Percentiles rank a stretch among this genome's conserved stretches.
Evolutionary conservation across 2,329 filamentous ascomycete genomes (phyloP).

Genomic region (Fusarium phyllophilum): DNA sequence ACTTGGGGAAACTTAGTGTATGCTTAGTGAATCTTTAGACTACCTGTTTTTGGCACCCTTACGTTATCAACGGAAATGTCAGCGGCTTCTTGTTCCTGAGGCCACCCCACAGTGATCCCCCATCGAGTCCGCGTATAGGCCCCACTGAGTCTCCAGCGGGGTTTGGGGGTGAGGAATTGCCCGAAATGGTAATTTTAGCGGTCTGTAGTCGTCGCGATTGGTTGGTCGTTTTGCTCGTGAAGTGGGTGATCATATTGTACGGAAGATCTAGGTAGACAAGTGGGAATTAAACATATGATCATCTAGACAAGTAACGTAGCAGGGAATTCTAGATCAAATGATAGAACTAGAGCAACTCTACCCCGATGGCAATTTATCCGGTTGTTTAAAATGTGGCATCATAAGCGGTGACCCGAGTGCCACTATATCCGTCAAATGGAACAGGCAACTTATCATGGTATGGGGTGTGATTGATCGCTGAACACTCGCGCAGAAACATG

Average conservation of each 20-base stretch:
- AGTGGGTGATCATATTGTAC: neutral
- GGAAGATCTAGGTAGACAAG: neutral
- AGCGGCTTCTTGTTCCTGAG: neutral
- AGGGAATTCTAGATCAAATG: neutral
- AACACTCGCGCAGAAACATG: neutral
- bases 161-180: slow-evolving; percentile 14
- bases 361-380: neutral
- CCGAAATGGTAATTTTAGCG: slow-evolving; percentile 13
- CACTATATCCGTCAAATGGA: neutral
- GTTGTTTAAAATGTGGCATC: neutral
- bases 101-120: neutral
- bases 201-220: slow-evolving; percentile 12
- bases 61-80: neutral
- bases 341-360: neutral
- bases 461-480: neutral
- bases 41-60: neutral
- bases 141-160: neutral
- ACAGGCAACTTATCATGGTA: neutral
- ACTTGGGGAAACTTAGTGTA: neutral
- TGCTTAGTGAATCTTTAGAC: neutral
- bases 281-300: neutral
- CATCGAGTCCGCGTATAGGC: neutral
- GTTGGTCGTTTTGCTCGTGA: neutral
- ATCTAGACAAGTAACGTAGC: neutral
- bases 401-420: neutral